Evolutionary conservation across 768 basidiomycete genomes (phyloP), one percentile per base, ranked within the genome.

Genomic region (Russula foetens): DNA sequence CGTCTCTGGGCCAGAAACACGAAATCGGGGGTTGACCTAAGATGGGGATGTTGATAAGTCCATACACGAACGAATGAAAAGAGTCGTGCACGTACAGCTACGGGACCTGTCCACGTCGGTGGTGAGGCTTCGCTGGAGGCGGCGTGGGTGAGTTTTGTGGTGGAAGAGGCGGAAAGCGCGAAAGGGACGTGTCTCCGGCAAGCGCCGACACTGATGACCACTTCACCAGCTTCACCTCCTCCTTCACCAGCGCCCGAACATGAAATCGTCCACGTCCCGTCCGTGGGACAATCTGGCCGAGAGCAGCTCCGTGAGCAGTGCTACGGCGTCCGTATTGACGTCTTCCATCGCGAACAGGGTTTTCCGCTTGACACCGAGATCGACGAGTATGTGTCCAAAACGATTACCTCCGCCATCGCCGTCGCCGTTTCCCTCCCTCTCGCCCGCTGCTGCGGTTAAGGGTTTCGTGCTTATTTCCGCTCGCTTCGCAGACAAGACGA

Each of bases 361-460:
- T 93, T 92, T 67, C 79, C 88, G 47, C 73, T 87, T 23, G 88
- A 90, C 52, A 77, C 76, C 8, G 91, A 94, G 72, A 76, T 86
- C 66, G 91, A 93, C 72, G 78, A 81, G 90, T 88, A 15, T 59
- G 57, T 65, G 74, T 72, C 74, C 73, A 54, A 53, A 35, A 41
- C 17, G 15, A 4, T 49, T 23, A 56, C 48, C 62, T 58, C 58
- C 44, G 47, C 50, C 62, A 43, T 48, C 39, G 11, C 12, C 35
- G 9, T 35, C 9, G 35, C 65, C 17, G 39, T 11, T 23, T 7
- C 2, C 2, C 7, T 17, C 19, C 38, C n/a, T n/a, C n/a, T n/a
- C n/a, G n/a, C n/a, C 1, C n/a, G 35, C 35, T 35, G 23, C 26
- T 31, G 43, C 45, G 48, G 48, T 56, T 24, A 50, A 50, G 31